Percentiles rank a stretch among this genome's conserved stretches.
These are phyloP conservation scores for Fraxinus sp. DNA, from an alignment of 305 asterid species.

Conservation along the genomic window DNA sequence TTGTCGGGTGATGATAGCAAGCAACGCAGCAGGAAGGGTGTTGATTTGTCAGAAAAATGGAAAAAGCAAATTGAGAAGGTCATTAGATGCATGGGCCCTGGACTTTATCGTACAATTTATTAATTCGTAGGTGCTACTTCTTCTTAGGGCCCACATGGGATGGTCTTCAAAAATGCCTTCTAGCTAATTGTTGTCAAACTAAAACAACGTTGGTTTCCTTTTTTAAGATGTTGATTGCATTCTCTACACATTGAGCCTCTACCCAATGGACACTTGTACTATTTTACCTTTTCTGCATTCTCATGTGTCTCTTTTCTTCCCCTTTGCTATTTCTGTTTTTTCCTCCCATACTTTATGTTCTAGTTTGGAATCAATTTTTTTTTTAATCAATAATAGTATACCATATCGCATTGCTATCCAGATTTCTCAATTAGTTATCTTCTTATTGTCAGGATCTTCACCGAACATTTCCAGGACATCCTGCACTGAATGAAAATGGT, in stretches of 20 bases:
- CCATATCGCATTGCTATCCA: slow-evolving; percentile 15
- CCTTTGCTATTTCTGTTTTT: slow-evolving; percentile 17
- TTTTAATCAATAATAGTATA: neutral
- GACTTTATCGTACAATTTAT: slow-evolving; percentile 83
- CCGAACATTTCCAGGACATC: slow-evolving; percentile 97
- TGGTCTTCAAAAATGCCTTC: slow-evolving; percentile 48
- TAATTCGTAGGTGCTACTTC: slow-evolving; percentile 95
- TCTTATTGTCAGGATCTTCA: slow-evolving; percentile 70
- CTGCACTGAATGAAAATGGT: slow-evolving; percentile 88
- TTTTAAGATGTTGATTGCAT: slow-evolving; percentile 20
- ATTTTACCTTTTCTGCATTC: slow-evolving; percentile 24
- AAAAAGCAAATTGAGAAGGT: slow-evolving; percentile 99
- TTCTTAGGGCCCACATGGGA: slow-evolving; percentile 70
- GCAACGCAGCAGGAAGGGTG: slow-evolving; percentile 35
- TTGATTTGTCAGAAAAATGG: slow-evolving; percentile 65
- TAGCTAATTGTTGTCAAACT: slow-evolving; percentile 29
- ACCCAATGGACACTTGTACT: slow-evolving; percentile 29
- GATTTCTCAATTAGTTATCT: slow-evolving; percentile 30
- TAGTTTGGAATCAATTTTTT: neutral
- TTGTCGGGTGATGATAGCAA: slow-evolving; percentile 32
- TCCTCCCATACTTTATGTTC: slow-evolving; percentile 15
- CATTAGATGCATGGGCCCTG: slow-evolving; percentile 96
- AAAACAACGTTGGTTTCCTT: slow-evolving; percentile 3
- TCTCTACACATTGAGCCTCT: slow-evolving; percentile 24
- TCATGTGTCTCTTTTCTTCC: slow-evolving; percentile 8